phyloP scores from a whole-genome alignment of 2,329 filamentous ascomycete species.

The Botrytis medusae region DNA sequence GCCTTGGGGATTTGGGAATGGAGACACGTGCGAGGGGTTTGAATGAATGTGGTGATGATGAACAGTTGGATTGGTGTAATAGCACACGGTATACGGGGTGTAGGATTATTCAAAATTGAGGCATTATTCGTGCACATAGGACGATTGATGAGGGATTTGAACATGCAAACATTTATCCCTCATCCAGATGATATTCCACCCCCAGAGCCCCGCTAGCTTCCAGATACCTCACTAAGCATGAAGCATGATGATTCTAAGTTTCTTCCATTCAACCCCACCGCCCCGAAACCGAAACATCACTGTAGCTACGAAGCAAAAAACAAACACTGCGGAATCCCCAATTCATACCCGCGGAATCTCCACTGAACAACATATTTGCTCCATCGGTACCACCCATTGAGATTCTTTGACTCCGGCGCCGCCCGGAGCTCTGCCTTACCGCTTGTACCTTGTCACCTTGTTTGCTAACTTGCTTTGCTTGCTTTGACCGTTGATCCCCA shows the following conservation, averaged over 20 bases:
- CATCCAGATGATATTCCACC: neutral
- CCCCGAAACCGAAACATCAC: conserved; percentile 9
- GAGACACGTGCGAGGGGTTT: neutral
- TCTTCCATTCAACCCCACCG: neutral
- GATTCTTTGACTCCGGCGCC: neutral
- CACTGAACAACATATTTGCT: neutral
- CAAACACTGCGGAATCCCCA: neutral
- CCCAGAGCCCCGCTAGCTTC: conserved; percentile 7
- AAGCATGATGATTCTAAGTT: neutral
- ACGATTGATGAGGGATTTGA: neutral
- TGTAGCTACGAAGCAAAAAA: neutral
- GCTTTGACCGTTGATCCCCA: conserved; percentile 1
- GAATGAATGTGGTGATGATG: neutral
- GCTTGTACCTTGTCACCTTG: conserved; percentile 4
- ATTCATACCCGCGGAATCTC: neutral
- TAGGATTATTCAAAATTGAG: neutral
- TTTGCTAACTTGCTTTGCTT: neutral
- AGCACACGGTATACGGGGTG: neutral
- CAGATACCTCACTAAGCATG: neutral
- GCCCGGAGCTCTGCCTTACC: conserved; percentile 12
- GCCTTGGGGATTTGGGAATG: neutral
- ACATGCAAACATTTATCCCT: neutral
- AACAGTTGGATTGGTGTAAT: neutral
- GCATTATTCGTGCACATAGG: neutral
- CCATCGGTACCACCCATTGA: conserved; percentile 1